Evolutionary conservation across 495 filamentous ascomycete genomes (phyloP), one percentile per base, ranked within the genome.

Genomic region (Corynascus novoguineensis): DNA sequence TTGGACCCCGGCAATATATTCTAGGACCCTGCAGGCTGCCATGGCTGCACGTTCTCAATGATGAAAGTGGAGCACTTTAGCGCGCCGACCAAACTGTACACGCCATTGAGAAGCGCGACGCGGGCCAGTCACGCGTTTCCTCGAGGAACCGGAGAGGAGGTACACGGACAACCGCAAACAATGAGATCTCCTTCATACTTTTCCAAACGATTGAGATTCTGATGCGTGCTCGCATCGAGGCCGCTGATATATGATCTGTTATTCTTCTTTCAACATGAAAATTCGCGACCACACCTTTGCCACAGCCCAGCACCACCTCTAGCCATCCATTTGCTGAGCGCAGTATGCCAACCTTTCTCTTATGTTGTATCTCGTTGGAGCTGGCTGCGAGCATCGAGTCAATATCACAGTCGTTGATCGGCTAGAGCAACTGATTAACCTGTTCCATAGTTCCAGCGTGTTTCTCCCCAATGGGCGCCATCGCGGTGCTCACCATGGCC

Each of bases 401-500:
- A 22, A 4, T n/a, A 19, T n/a, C 14, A 0, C 50, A 38, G 14
- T 8, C n/a, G 15, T 25, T 10, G 19, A 17, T 5, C n/a, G 15
- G 21, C 9, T 15, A 35, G 9, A 45, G 14, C 17, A 4, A 19
- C 38, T 45, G 17, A 54, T n/a, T 6, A 11, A 5, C n/a, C 5
- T 25, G 2, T 9, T 15, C 14, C 29, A 1, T 29, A 55, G 51
- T 34, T 12, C 14, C 22, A 17, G 38, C 35, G 28, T 19, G 9
- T 25, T 17, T 21, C 27, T 27, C 27, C 15, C 35, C 47, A 46
- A 69, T 68, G 67, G 60, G 60, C 48, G 54, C 62, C 27, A 19
- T 66, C 22, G 62, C 60, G 24, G 59, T 68, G 40, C 60, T 66
- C 47, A 50, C 52, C 15, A 71, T 71, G 68, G 47, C 60, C 44